phyloP scores from a whole-genome alignment of 192 early-diverging fungal species.

The Backusella psychrophila region DNA sequence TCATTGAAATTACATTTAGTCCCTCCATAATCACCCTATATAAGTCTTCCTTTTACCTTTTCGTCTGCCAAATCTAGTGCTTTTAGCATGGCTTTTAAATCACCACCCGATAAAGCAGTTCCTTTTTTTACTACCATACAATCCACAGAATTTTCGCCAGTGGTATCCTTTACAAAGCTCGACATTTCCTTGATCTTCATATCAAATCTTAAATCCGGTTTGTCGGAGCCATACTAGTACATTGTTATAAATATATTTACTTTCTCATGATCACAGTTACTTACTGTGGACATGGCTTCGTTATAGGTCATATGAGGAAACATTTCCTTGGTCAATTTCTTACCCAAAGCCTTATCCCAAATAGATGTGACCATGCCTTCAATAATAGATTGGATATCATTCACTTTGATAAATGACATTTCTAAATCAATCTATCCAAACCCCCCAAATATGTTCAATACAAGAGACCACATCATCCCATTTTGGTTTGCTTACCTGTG shows the following conservation, averaged over 20 bases:
- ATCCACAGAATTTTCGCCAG: conserved; percentile 39
- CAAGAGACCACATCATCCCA: not conserved
- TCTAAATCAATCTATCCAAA: conserved; percentile 78
- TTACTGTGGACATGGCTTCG: conserved; percentile 71
- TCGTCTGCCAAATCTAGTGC: conserved; percentile 1
- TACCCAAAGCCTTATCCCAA: conserved; percentile 54
- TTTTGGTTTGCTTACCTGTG: conserved; percentile 59
- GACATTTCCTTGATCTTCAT: conserved; percentile 54
- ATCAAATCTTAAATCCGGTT: conserved; percentile 84
- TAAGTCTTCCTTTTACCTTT: not conserved
- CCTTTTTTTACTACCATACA: conserved; percentile 51
- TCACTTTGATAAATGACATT: conserved; percentile 76
- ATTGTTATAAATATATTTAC: conserved; percentile 13
- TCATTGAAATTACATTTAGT: not conserved
- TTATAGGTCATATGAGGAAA: conserved; percentile 80
- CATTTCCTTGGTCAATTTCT: conserved; percentile 47
- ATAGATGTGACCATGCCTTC: conserved; percentile 68
- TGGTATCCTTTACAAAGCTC: conserved; percentile 27
- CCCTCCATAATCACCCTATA: not conserved
- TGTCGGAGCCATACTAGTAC: conserved; percentile 77
- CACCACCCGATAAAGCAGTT: conserved; percentile 29
- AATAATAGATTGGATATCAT: conserved; percentile 71
- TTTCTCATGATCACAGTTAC: not conserved
- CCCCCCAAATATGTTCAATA: not conserved
- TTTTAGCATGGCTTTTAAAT: conserved; percentile 26